phyloP scores from a whole-genome alignment of 345 rosid genomes.

The Combretum micranthum region DNA sequence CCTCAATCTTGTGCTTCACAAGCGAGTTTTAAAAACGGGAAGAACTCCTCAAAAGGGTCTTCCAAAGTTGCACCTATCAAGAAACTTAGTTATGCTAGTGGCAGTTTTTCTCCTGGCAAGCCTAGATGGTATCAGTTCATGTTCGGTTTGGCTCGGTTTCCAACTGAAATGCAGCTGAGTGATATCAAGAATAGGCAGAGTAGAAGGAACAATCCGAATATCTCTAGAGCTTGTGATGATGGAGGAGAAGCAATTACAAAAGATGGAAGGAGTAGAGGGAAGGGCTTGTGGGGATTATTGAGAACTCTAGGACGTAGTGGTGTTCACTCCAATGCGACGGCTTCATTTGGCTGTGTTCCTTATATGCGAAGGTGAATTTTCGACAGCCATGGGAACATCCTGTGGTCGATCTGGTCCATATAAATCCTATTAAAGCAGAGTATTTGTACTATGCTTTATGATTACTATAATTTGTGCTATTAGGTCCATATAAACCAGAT shows the following conservation, averaged over 20 bases:
- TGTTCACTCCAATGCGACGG: constrained; percentile 13
- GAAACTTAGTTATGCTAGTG: constrained; percentile 9
- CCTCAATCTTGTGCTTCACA: neutral
- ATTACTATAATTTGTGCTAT: too few relatives aligned
- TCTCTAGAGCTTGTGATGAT: neutral
- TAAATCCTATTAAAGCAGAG: too few relatives aligned
- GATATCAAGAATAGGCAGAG: constrained; percentile 47
- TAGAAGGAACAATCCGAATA: constrained; percentile 9
- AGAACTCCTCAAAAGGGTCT: constrained; percentile 3
- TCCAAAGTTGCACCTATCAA: neutral
- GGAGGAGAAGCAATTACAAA: neutral
- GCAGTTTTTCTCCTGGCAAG: constrained; percentile 16
- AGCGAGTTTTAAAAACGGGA: constrained; percentile 4
- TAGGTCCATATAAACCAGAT: too few relatives aligned
- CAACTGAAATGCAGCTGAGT: constrained; percentile 32
- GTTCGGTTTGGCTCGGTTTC: constrained; percentile 37
- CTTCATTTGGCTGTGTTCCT: constrained; percentile 13
- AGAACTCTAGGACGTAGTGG: constrained; percentile 19
- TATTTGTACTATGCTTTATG: too few relatives aligned
- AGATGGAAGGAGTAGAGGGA: constrained; percentile 11
- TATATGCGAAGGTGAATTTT: neutral
- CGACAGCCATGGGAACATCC: neutral
- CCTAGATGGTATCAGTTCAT: constrained; percentile 39
- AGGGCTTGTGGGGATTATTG: constrained; percentile 27
- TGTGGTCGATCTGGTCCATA: neutral